Conservation (phyloP, 2,329 filamentous ascomycete genomes). For the Didymella sp. region DNA sequence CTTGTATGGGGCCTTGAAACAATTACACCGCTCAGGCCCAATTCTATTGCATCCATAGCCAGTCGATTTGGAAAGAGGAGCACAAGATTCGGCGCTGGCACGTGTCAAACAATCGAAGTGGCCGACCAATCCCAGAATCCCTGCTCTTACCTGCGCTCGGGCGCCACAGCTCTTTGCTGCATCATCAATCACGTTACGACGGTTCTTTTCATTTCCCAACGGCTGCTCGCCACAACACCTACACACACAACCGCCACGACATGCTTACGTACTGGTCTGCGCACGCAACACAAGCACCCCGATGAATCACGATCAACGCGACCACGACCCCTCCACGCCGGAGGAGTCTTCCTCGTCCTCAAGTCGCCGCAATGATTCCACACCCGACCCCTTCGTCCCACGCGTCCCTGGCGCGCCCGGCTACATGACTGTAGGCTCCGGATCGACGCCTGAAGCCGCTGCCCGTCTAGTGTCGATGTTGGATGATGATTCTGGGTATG, state of each 20-base stretch:
- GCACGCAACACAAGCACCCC: conserved; percentile 23
- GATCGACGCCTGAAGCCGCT: conserved; percentile 81
- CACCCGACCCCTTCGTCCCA: conserved; percentile 35
- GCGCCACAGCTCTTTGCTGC: conserved; percentile 17
- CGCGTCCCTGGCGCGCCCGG: conserved; percentile 57
- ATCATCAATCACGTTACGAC: conserved; percentile 30
- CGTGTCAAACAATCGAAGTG: conserved; percentile 19
- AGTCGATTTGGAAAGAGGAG: background rate
- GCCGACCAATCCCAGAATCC: conserved; percentile 10
- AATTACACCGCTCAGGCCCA: background rate
- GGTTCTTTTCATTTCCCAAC: conserved; percentile 18
- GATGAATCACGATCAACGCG: conserved; percentile 42
- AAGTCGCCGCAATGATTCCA: conserved; percentile 34
- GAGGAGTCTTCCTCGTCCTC: conserved; percentile 33
- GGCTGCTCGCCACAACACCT: conserved; percentile 23
- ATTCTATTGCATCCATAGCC: background rate
- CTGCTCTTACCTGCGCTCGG: conserved; percentile 13
- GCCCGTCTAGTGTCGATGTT: conserved; percentile 80
- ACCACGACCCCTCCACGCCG: conserved; percentile 30
- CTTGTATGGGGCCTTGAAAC: conserved; percentile 4
- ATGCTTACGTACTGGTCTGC: conserved; percentile 37
- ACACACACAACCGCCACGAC: conserved; percentile 30
- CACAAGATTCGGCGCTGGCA: conserved; percentile 7
- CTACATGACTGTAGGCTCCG: conserved; percentile 89
- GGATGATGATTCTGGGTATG: conserved; percentile 90